These are phyloP conservation scores for Patellifolia procumbens DNA, from an alignment of 179 eudicot species.

Conservation along the genomic window DNA sequence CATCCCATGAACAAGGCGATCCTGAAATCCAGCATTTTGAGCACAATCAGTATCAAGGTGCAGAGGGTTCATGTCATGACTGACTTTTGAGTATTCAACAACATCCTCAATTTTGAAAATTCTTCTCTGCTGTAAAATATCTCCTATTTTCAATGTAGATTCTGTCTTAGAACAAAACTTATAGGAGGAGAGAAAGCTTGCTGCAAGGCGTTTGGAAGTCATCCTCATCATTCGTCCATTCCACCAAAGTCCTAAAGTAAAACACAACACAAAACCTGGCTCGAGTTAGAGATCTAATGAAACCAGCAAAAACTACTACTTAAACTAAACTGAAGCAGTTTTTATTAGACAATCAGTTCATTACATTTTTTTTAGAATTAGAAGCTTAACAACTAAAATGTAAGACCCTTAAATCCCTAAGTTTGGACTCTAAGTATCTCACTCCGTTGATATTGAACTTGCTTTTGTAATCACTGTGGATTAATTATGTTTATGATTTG, in stretches of 20 bases:
- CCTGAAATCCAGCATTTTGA: constrained; percentile 55
- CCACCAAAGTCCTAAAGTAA: not conserved
- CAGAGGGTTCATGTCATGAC: constrained; percentile 63
- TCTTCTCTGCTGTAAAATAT: constrained; percentile 49
- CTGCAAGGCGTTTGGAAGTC: constrained; percentile 25
- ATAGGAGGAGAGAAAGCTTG: constrained; percentile 15
- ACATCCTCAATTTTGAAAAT: constrained; percentile 49
- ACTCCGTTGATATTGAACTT: no score
- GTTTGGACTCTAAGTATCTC: no score
- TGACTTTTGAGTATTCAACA: constrained; percentile 57
- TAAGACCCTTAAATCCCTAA: no score
- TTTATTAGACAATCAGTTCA: no score
- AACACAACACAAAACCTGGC: not conserved
- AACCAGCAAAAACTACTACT: no score
- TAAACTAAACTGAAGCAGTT: no score
- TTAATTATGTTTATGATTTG: no score
- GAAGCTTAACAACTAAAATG: no score
- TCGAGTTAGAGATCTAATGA: not conserved
- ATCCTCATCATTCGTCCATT: constrained; percentile 21
- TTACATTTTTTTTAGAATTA: no score
- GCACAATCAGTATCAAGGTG: constrained; percentile 65
- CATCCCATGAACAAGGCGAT: constrained; percentile 69
- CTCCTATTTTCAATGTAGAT: constrained; percentile 38
- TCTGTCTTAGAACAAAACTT: constrained; percentile 22
- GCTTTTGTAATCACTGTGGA: no score